A percentile compares a stretch with the other conserved stretches of the same genome.
These are phyloP conservation scores for Xylaria sp. DNA, from an alignment of 2,329 filamentous ascomycete genomes.

Conservation along the genomic window DNA sequence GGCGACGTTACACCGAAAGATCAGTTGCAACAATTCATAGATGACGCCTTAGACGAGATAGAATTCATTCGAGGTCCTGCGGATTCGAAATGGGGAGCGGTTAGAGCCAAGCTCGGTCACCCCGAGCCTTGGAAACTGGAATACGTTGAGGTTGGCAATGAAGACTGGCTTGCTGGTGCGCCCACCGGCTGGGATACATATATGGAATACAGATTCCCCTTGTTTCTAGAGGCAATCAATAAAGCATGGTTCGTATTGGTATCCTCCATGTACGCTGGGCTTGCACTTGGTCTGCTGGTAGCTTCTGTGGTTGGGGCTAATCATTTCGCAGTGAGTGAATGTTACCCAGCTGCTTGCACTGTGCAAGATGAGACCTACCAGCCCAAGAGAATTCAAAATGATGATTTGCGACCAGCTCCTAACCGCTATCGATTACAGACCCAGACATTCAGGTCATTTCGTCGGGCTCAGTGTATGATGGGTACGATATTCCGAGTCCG, in stretches of 20 bases:
- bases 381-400: neutral
- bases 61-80: conserved; percentile 69
- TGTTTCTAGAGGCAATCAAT: conserved; percentile 69
- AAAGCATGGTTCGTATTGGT: conserved; percentile 50
- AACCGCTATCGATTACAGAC: conserved; percentile 45
- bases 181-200: conserved; percentile 59
- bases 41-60: conserved; percentile 70
- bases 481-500: conserved; percentile 54
- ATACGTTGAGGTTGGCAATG: conserved; percentile 75
- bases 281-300: neutral
- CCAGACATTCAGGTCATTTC: conserved; percentile 68
- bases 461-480: conserved; percentile 59
- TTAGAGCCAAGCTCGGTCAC: conserved; percentile 69
- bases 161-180: conserved; percentile 69
- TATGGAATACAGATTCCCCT: conserved; percentile 66
- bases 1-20: conserved; percentile 62
- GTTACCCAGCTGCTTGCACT: neutral
- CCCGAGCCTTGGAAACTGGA: conserved; percentile 69
- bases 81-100: conserved; percentile 65
- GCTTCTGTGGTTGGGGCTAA: conserved; percentile 2
- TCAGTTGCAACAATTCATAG: conserved; percentile 65
- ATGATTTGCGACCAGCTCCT: neutral
- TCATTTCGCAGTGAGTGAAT: conserved; percentile 22
- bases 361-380: neutral
- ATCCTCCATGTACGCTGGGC: neutral